phyloP scores from a whole-genome alignment of 164 flowering plant species.

The Euptelea pleiosperma region DNA sequence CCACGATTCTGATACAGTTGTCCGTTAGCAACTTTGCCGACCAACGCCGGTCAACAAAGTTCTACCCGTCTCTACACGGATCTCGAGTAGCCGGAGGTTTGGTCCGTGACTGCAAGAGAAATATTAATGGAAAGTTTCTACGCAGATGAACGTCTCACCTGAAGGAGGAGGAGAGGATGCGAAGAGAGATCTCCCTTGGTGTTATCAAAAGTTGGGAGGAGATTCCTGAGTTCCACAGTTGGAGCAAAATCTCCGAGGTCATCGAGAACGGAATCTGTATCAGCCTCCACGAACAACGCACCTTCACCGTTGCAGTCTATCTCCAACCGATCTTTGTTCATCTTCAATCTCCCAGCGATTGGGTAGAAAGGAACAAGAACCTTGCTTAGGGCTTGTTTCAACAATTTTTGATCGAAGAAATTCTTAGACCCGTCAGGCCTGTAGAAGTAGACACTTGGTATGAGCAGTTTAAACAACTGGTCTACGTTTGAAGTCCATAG shows the following conservation, averaged over 20 bases:
- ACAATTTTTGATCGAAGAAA: slow-evolving; percentile 12
- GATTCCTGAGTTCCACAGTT: slow-evolving; percentile 38
- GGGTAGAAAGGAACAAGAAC: slow-evolving; percentile 67
- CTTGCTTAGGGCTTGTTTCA: slow-evolving; percentile 44
- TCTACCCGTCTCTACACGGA: too few species aligned
- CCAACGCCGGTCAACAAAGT: too few species aligned
- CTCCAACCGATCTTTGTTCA: slow-evolving; percentile 44
- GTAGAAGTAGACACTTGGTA: slow-evolving; percentile 17
- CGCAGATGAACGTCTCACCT: slow-evolving; percentile 29
- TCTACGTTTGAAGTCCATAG: too few species aligned
- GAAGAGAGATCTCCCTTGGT: slow-evolving; percentile 31
- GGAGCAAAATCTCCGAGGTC: slow-evolving; percentile 64
- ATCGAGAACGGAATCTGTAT: slow-evolving; percentile 33
- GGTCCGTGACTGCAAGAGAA: too few species aligned
- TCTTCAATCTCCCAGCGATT: slow-evolving; percentile 42
- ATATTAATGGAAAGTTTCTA: not conserved
- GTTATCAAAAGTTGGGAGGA: slow-evolving; percentile 46
- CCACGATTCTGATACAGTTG: too few species aligned
- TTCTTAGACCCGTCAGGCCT: slow-evolving; percentile 11
- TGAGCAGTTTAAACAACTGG: slow-evolving; percentile 12
- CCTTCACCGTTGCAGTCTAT: slow-evolving; percentile 47
- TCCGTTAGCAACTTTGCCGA: too few species aligned
- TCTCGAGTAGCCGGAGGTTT: too few species aligned
- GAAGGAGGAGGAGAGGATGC: slow-evolving; percentile 44
- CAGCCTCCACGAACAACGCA: slow-evolving; percentile 48